These are phyloP conservation scores for Terfezia claveryi DNA, from an alignment of 495 filamentous ascomycete species.

Conservation along the genomic window DNA sequence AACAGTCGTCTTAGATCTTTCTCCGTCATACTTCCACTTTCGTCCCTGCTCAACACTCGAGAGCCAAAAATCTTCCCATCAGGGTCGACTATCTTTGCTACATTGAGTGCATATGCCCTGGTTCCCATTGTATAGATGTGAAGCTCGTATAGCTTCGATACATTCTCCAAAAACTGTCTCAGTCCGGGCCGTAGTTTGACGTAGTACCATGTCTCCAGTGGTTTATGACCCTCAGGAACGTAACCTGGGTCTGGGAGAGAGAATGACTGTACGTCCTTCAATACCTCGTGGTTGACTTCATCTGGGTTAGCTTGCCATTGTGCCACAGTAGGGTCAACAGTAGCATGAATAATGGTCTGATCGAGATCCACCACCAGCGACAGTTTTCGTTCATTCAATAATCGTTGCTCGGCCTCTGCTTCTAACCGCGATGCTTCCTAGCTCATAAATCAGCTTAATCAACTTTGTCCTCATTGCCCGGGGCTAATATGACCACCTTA, in stretches of 20 bases:
- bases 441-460: slow-evolving; percentile 27
- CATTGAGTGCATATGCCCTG: slow-evolving; percentile 72
- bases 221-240: slow-evolving; percentile 25
- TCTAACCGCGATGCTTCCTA: slow-evolving; percentile 60
- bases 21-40: slow-evolving; percentile 74
- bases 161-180: slow-evolving; percentile 53
- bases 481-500: slow-evolving; percentile 1
- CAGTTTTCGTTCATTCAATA: slow-evolving; percentile 58
- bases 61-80: slow-evolving; percentile 77
- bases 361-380: slow-evolving; percentile 93
- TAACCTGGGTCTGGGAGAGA: slow-evolving; percentile 35
- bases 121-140: slow-evolving; percentile 99
- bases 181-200: slow-evolving; percentile 94
- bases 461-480: slow-evolving; percentile 9
- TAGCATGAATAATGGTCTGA: slow-evolving; percentile 96
- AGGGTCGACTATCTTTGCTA: slow-evolving; percentile 84
- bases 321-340: slow-evolving; percentile 83
- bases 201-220: slow-evolving; percentile 80
- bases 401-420: slow-evolving; percentile 59
- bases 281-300: slow-evolving; percentile 77
- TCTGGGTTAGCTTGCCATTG: slow-evolving; percentile 79
- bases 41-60: slow-evolving; percentile 83
- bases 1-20: slow-evolving; percentile 86
- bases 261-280: slow-evolving; percentile 70
- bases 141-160: slow-evolving; percentile 70